Evolutionary conservation across 1,284 basidiomycete species (phyloP), one percentile per base, ranked within the genome.

Genomic region (Cutaneotrichosporon cyanovorans): DNA sequence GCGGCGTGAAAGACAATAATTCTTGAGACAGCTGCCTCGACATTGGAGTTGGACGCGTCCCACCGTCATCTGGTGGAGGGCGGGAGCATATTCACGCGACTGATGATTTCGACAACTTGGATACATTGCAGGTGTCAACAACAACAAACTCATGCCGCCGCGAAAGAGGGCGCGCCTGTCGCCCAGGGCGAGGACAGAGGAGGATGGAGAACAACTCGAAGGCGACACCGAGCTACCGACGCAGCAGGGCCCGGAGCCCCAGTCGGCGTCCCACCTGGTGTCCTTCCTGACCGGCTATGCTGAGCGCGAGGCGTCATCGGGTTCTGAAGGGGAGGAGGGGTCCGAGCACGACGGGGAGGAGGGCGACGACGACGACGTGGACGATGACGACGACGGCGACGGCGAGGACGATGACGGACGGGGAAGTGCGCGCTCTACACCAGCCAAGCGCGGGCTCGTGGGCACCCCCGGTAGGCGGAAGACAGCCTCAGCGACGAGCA

Each of bases 281-380:
- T 69, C 67, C 14, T 69, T 69, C 51, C 53, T 69, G 4, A 67
- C 62, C 5, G 58, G 61, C 9, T 69, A 68, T 40, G 65, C 62
- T 15, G 44, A 53, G 31, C 50, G 48, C 2, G 45, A 46, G 19
- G 49, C 31, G 18, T 46, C 48, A 5, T 57, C 53, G 10, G 53
- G 53, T 1, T 58, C 55, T 12, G 56, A 59, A 16, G 58, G 53
- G 20, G 60, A 63, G 23, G 35, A 15, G 30, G 9, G 30, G 15
- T 8, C 15, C 30, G 30, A 31, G 34, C 4, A 55, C 56, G 4
- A n/a, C n/a, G n/a, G n/a, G n/a, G n/a, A n/a, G n/a, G n/a, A n/a
- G n/a, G n/a, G n/a, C n/a, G n/a, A n/a, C n/a, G 41, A 15, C 18
- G 33, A 37, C 15, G 44, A 37, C 2, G 46, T 45, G 45, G 53